A percentile compares a stretch with the other conserved stretches of the same genome.
These are phyloP conservation scores for Colletotrichum sp. DNA, from an alignment of 2,329 filamentous ascomycete genomes.

Conservation along the genomic window DNA sequence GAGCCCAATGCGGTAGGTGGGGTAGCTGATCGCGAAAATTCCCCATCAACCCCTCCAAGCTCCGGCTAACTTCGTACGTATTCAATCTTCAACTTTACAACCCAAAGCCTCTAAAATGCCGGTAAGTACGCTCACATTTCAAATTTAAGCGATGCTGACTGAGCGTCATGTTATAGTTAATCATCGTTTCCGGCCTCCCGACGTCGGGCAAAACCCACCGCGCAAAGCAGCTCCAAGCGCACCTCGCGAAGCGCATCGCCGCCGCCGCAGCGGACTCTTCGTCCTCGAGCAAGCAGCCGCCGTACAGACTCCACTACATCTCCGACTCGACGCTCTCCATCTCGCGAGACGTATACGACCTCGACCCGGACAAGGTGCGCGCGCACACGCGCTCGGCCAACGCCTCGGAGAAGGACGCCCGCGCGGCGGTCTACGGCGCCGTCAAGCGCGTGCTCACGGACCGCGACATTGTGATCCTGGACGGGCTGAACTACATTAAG, in stretches of 20 bases:
- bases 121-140: background rate
- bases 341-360: slow-evolving; percentile 73
- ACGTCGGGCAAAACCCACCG: slow-evolving; percentile 73
- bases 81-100: background rate
- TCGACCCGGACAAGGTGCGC: slow-evolving; percentile 55
- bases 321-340: slow-evolving; percentile 76
- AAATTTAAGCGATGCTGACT: background rate
- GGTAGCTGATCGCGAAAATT: slow-evolving; percentile 12
- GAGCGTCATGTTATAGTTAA: slow-evolving; percentile 58
- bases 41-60: background rate
- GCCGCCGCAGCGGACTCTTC: slow-evolving; percentile 32
- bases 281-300: slow-evolving; percentile 24
- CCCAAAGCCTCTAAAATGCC: background rate
- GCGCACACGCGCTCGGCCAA: slow-evolving; percentile 73
- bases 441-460: slow-evolving; percentile 77
- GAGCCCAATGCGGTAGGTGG: slow-evolving; percentile 10
- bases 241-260: slow-evolving; percentile 65
- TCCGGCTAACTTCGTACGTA: background rate
- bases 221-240: slow-evolving; percentile 68
- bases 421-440: slow-evolving; percentile 76
- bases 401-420: slow-evolving; percentile 80
- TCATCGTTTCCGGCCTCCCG: slow-evolving; percentile 70
- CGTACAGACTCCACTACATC: slow-evolving; percentile 74
- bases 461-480: slow-evolving; percentile 78
- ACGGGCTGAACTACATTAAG: slow-evolving; percentile 88